Conservation (phyloP, 2,329 filamentous ascomycete species). For the Clarireedia homoeocarpa region DNA sequence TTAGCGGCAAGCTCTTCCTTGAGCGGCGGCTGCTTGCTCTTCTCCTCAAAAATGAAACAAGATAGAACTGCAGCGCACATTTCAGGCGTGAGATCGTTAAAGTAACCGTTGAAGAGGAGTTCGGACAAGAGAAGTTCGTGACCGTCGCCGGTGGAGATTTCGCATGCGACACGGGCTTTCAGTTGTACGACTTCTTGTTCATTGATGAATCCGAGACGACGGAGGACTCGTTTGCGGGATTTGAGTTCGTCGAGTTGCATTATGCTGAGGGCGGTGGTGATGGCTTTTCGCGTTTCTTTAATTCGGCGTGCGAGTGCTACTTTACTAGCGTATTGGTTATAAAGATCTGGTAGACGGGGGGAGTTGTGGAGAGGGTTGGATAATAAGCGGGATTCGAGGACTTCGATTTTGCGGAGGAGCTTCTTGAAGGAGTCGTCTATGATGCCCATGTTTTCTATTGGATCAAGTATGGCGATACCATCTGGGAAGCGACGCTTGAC, state of each 20-base stretch:
- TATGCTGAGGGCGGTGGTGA: slow-evolving; percentile 75
- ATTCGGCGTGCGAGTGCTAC: slow-evolving; percentile 68
- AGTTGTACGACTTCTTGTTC: slow-evolving; percentile 92
- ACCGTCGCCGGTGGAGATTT: slow-evolving; percentile 76
- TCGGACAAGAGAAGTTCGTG: slow-evolving; percentile 92
- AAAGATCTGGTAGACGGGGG: slow-evolving; percentile 73
- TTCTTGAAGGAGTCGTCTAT: slow-evolving; percentile 90
- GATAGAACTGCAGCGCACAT: slow-evolving; percentile 79
- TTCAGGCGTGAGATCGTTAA: slow-evolving; percentile 89
- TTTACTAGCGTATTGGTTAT: slow-evolving; percentile 81
- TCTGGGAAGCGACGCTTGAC: slow-evolving; percentile 85
- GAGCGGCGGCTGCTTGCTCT: slow-evolving; percentile 68
- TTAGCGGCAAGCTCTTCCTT: slow-evolving; percentile 83
- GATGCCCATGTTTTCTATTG: slow-evolving; percentile 94
- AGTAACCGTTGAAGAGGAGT: slow-evolving; percentile 93
- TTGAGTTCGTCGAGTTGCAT: slow-evolving; percentile 95
- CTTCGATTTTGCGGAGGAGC: slow-evolving; percentile 89
- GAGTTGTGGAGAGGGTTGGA: slow-evolving; percentile 90
- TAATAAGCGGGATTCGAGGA: slow-evolving; percentile 82
- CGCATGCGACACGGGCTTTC: slow-evolving; percentile 94
- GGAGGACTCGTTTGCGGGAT: slow-evolving; percentile 87
- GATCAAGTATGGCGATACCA: slow-evolving; percentile 80
- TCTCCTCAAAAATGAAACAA: slow-evolving; percentile 97
- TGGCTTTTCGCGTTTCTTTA: slow-evolving; percentile 82
- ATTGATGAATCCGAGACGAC: slow-evolving; percentile 91